Evolutionary conservation across 805 yeast species (phyloP).

Genomic region (Saccharomycopsis oosterbeekiorum): DNA sequence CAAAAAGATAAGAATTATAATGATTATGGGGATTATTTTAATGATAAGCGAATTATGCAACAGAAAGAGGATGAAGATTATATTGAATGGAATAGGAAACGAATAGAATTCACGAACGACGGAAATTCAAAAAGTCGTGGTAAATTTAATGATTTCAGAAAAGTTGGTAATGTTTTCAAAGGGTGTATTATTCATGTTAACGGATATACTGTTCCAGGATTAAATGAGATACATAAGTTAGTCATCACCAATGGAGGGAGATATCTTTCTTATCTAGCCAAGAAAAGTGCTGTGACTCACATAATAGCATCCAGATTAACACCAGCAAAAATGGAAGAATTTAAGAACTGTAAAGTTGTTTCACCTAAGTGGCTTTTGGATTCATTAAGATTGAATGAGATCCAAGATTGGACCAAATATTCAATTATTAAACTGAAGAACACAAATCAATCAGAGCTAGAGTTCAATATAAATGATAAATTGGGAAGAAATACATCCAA

Average conservation of each 20-base stretch:
- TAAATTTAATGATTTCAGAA: background rate
- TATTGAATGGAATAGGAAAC: slow-evolving; percentile 37
- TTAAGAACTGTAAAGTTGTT: slow-evolving; percentile 62
- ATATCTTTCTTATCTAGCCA: slow-evolving; percentile 55
- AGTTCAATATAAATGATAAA: slow-evolving; percentile 18
- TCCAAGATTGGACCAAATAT: slow-evolving; percentile 66
- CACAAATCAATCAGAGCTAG: slow-evolving; percentile 43
- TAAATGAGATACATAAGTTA: slow-evolving; percentile 57
- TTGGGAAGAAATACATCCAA: background rate
- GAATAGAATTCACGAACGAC: slow-evolving; percentile 22
- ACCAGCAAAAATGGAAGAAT: slow-evolving; percentile 61
- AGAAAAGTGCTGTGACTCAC: slow-evolving; percentile 74
- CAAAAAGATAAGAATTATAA: slow-evolving; percentile 38
- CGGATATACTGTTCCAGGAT: slow-evolving; percentile 81
- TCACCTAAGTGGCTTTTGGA: slow-evolving; percentile 75
- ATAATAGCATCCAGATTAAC: slow-evolving; percentile 74
- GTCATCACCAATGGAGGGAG: slow-evolving; percentile 75
- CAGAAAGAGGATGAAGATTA: slow-evolving; percentile 45
- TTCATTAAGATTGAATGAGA: slow-evolving; percentile 36
- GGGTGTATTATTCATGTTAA: slow-evolving; percentile 70
- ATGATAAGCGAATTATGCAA: slow-evolving; percentile 51
- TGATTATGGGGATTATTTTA: slow-evolving; percentile 56
- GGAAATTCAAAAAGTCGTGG: background rate
- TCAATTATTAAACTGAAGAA: slow-evolving; percentile 39
- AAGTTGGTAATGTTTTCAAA: slow-evolving; percentile 36